phyloP scores from a whole-genome alignment of 331 rosid genomes.

The Spiraea crenata region DNA sequence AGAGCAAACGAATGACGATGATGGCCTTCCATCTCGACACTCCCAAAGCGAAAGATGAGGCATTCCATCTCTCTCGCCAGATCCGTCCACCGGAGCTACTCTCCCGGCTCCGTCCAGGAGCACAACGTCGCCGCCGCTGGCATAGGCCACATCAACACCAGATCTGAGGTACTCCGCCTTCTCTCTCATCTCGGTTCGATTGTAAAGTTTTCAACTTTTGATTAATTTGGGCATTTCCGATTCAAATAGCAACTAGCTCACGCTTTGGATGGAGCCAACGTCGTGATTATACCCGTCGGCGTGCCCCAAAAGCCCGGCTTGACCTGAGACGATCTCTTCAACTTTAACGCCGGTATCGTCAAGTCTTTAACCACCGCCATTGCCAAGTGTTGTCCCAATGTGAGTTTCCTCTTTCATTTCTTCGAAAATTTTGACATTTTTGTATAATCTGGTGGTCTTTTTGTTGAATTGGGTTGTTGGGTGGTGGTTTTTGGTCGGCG shows the following conservation, averaged over 20 bases:
- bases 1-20: too few relatives aligned
- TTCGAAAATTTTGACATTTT: neutral
- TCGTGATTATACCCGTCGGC: slow-evolving; percentile 92
- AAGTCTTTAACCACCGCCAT: slow-evolving; percentile 65
- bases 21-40: neutral
- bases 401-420: slow-evolving; percentile 41
- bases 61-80: slow-evolving; percentile 59
- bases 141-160: slow-evolving; percentile 86
- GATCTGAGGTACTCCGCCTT: slow-evolving; percentile 68
- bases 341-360: slow-evolving; percentile 93
- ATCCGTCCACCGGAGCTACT: slow-evolving; percentile 53
- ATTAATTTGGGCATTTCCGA: slow-evolving; percentile 33
- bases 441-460: neutral
- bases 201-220: neutral
- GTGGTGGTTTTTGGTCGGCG: slow-evolving; percentile 46
- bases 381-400: slow-evolving; percentile 83
- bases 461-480: slow-evolving; percentile 3
- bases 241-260: slow-evolving; percentile 62
- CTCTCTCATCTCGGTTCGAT: neutral
- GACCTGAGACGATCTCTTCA: slow-evolving; percentile 98
- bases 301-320: slow-evolving; percentile 97
- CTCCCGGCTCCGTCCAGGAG: slow-evolving; percentile 49
- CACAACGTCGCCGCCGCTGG: slow-evolving; percentile 90
- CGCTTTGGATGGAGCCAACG: slow-evolving; percentile 88
- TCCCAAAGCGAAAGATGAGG: slow-evolving; percentile 43